Conservation (phyloP, 163 green algal species). For the Chlamydomonas reinhardtii region DNA sequence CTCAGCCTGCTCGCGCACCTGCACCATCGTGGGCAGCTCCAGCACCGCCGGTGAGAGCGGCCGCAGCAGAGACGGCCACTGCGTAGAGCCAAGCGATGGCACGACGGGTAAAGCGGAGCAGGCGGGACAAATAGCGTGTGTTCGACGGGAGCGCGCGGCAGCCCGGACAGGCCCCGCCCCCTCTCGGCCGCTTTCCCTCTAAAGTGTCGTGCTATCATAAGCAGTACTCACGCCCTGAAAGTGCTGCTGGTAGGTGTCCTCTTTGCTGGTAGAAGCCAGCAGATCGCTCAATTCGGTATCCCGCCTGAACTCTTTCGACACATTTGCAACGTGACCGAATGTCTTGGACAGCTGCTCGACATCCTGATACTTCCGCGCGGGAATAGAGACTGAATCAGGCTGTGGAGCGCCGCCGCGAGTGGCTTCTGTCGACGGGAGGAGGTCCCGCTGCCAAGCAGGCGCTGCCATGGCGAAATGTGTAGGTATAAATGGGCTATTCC, state of each 20-base stretch:
- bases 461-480: neutral
- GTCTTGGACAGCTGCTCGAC: conserved; percentile 57
- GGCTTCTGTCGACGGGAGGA: neutral
- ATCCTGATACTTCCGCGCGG: conserved; percentile 24
- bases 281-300: conserved; percentile 79
- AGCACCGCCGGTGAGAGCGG: conserved; percentile 71
- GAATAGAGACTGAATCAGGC: neutral
- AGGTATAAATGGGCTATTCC: neutral
- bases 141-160: too few relatives aligned
- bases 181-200: too few relatives aligned
- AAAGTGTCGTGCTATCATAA: too few relatives aligned
- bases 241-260: conserved; percentile 82
- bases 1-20: too few relatives aligned
- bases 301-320: conserved; percentile 55
- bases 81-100: neutral
- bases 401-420: conserved; percentile 20
- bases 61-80: conserved; percentile 86
- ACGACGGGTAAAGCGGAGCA: too few relatives aligned
- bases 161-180: too few relatives aligned
- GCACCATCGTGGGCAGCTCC: conserved; percentile 84
- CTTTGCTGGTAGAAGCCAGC: conserved; percentile 69
- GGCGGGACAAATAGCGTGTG: too few relatives aligned
- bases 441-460: conserved; percentile 41
- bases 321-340: conserved; percentile 77
- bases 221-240: conserved; percentile 68